Evolutionary conservation across 2,329 filamentous ascomycete species (phyloP), one percentile per base, ranked within the genome.

Genomic region (Colletotrichum sp.): DNA sequence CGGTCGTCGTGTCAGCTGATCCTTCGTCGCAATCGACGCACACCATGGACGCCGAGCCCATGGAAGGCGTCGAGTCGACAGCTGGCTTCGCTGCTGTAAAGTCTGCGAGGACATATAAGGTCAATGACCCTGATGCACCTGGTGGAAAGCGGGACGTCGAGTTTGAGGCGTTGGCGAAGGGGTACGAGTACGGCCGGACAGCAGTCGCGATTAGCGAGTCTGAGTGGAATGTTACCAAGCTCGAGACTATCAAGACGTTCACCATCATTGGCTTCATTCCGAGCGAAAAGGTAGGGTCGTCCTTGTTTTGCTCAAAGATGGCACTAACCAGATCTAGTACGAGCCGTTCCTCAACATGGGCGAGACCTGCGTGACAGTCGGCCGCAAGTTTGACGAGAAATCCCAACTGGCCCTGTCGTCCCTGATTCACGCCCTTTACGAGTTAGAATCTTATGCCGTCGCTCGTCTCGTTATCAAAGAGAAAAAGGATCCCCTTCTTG

Each of bases 111-210:
- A 92, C 92, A 2, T 99, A 99, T 85, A 93, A 94, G 80, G 91
- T 99, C 75, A 91, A 93, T 49, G 95, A 98, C 77, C 90, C 93
- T 7, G 88, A 90, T 52, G 93, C 92, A 1, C 92, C 94, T 0
- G 95, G 95, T 18, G 94, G 95, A 15, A 98, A 96, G 85, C 90
- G 90, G 70, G 95, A 98, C 69, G 93, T 99, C 30, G 92, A 94
- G 32, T 92, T 92, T 74, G 96, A 98, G 16, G 92, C 95, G 18
- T 89, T 99, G 49, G 95, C 95, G n/a, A 98, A 96, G 83, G 97
- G 97, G 0, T 99, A 96, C 81, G 93, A 95, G 81, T 99, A 99
- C 82, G 97, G 97, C 62, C 91, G 96, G 72, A 98, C 96, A 1
- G 95, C 95, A 4, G 96, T 99, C 2, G 93, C 94, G 79, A 98